Evolutionary conservation across 495 filamentous ascomycete genomes (phyloP), one percentile per base, ranked within the genome.

Genomic region (Saxophila tyrrhenica): DNA sequence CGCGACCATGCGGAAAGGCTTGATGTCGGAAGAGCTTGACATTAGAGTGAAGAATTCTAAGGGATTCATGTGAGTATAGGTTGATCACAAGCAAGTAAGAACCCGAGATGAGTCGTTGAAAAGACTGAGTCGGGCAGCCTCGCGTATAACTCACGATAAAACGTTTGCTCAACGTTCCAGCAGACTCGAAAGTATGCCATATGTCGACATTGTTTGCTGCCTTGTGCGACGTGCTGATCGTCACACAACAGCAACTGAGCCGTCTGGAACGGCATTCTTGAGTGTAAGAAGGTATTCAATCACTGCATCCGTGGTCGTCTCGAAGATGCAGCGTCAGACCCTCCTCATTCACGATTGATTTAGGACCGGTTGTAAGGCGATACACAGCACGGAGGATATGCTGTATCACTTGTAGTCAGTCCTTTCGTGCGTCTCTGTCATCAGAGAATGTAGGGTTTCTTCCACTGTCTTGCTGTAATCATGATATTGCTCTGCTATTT

Each of bases 341-440:
- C 20, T 42, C 52, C 52, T 46, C 24, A 47, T 5, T 7, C 29
- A 35, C 5, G 29, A 20, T 55, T 25, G 32, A 21, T 55, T 43
- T 56, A 11, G 46, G 53, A 50, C 35, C 46, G 53, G 2, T 42
- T 56, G 45, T 50, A 50, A 50, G 24, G 53, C 41, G 41, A 29
- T 20, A 21, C 32, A n/a, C 41, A 25, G 47, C 45, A 49, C 24
- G 24, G 53, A 41, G 23, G 19, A 20, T 17, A 38, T n/a, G 53
- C 53, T 49, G 29, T n/a, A 24, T 32, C 24, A 56, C 53, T 50
- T 50, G 53, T 56, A 50, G 46, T 49, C 46, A 24, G 46, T 50
- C 53, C 52, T 10, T 35, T 35, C 29, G 5, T 35, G n/a, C n/a
- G n/a, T n/a, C 15, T 9, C 19, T 29, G 35, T 39, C 16, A 39